phyloP scores from a whole-genome alignment of 768 basidiomycete species.

The Auriscalpium vulgare region DNA sequence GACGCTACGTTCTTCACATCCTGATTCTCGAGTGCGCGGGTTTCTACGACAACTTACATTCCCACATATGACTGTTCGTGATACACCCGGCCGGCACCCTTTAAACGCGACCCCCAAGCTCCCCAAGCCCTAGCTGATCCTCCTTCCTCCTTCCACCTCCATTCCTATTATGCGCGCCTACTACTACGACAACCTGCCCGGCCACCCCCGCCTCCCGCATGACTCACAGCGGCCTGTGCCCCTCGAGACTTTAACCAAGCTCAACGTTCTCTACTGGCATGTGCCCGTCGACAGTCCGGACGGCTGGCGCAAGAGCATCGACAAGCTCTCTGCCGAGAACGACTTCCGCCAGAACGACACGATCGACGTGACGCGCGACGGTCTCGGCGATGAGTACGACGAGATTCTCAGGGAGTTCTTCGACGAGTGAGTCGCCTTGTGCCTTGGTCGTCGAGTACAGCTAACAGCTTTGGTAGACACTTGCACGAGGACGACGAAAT shows the following conservation, averaged over 20 bases:
- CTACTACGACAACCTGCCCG: conserved; percentile 66
- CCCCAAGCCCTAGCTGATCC: too few species aligned
- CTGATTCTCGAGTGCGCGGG: too few species aligned
- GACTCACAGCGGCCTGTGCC: conserved; percentile 56
- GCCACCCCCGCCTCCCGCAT: conserved; percentile 77
- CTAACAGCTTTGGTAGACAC: conserved; percentile 39
- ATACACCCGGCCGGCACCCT: too few species aligned
- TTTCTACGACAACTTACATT: too few species aligned
- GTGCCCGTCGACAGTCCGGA: conserved; percentile 49
- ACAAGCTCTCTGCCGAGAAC: conserved; percentile 56
- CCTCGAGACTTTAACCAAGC: conserved; percentile 36
- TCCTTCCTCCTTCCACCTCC: background rate
- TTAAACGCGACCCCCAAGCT: too few species aligned
- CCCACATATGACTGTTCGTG: too few species aligned
- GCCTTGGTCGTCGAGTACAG: background rate
- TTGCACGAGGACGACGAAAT: conserved; percentile 96
- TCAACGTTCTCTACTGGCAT: conserved; percentile 62
- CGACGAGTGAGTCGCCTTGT: conserved; percentile 45
- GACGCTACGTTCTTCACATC: too few species aligned
- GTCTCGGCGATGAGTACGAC: conserved; percentile 78
- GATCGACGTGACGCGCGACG: conserved; percentile 69
- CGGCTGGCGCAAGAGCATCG: conserved; percentile 42
- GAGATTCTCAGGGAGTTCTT: conserved; percentile 76
- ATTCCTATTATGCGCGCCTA: conserved; percentile 53
- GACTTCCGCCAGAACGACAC: conserved; percentile 79